Conservation (phyloP, 78 protist genomes). For the Anaeramoeba ignava region DNA sequence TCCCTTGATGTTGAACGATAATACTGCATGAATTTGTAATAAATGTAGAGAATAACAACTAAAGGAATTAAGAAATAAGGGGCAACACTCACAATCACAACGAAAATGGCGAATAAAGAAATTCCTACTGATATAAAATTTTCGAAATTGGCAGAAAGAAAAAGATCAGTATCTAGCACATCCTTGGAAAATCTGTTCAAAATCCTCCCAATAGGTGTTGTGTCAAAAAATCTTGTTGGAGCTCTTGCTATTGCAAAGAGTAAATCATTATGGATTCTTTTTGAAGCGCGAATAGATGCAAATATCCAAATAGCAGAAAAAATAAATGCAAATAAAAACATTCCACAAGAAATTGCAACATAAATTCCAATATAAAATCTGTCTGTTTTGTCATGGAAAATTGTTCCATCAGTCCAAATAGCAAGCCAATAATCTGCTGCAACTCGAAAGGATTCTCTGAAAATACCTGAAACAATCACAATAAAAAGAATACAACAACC, state of each 20-base stretch:
- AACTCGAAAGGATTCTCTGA: neutral
- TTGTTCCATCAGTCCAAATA: neutral
- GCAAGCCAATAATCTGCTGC: neutral
- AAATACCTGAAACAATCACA: neutral
- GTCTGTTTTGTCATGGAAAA: neutral
- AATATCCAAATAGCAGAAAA: neutral
- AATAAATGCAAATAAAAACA: neutral
- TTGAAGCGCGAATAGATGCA: neutral
- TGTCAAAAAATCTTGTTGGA: slow-evolving; percentile 44
- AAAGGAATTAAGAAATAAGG: neutral
- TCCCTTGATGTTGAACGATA: slow-evolving; percentile 3
- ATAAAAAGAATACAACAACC: neutral
- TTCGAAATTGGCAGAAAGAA: neutral
- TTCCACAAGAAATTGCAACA: neutral
- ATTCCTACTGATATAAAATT: neutral
- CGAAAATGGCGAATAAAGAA: neutral
- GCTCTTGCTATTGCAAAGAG: neutral
- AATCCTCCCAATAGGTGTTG: slow-evolving; percentile 81
- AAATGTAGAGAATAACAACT: neutral
- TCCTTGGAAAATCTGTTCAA: slow-evolving; percentile 80
- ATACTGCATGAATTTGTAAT: neutral
- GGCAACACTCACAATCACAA: neutral
- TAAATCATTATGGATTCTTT: neutral
- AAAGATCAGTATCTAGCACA: slow-evolving; percentile 41
- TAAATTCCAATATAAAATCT: neutral